phyloP scores from a whole-genome alignment of 352 stramenopile genomes.

The Phytophthora podocarpi region DNA sequence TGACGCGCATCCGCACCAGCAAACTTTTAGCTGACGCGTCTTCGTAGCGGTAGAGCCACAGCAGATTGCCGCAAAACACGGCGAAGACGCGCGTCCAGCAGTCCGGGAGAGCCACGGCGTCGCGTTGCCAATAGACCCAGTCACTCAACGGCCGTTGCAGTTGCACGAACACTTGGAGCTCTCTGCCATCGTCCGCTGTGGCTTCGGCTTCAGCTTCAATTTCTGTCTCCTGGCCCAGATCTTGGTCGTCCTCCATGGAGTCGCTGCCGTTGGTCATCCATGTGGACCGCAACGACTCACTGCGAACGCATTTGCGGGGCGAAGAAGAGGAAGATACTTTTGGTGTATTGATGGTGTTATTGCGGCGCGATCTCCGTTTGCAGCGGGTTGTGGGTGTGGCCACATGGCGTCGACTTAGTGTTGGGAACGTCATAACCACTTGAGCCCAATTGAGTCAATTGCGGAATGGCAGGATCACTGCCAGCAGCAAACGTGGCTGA shows the following conservation, averaged over 20 bases:
- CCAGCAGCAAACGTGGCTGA: conserved; percentile 2
- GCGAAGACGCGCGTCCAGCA: conserved; percentile 59
- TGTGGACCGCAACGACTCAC: conserved; percentile 44
- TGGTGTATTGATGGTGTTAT: neutral
- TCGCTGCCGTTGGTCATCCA: conserved; percentile 44
- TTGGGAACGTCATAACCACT: conserved; percentile 17
- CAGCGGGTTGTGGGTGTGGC: neutral
- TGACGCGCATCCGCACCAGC: conserved; percentile 34
- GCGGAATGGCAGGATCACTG: conserved; percentile 12
- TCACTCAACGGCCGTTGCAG: conserved; percentile 33
- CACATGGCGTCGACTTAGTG: conserved; percentile 11
- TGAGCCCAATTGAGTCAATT: conserved; percentile 14
- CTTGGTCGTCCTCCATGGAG: conserved; percentile 20
- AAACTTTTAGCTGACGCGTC: conserved; percentile 41
- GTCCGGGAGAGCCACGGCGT: conserved; percentile 35
- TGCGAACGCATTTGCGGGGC: conserved; percentile 24
- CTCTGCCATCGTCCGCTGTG: too few relatives aligned
- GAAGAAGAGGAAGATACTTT: conserved; percentile 4
- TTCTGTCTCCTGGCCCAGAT: conserved; percentile 12
- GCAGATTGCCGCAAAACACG: conserved; percentile 35
- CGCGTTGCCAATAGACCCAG: conserved; percentile 56
- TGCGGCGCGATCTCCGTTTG: conserved; percentile 13
- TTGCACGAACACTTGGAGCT: conserved; percentile 21
- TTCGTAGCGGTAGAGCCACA: conserved; percentile 55
- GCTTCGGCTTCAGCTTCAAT: too few relatives aligned